These are phyloP conservation scores for Euphorbia lathyris DNA, from an alignment of 345 rosid genomes.

Conservation along the genomic window DNA sequence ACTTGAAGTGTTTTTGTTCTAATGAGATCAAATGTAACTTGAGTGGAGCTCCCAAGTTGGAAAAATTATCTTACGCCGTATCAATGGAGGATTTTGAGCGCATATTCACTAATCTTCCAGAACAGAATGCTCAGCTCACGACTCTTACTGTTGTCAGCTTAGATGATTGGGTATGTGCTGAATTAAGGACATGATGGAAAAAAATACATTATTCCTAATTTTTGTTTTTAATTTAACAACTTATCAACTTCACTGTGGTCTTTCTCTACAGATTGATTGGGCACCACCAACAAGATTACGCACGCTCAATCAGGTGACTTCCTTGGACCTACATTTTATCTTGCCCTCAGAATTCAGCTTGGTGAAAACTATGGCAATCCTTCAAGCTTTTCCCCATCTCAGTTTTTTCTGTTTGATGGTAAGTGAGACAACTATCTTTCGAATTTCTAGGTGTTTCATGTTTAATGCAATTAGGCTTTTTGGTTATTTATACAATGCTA, in stretches of 20 bases:
- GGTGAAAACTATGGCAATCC: neutral
- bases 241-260: neutral
- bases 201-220: neutral
- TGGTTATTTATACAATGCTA: neutral
- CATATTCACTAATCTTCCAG: neutral
- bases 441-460: neutral
- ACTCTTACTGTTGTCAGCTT: neutral
- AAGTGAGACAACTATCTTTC: neutral
- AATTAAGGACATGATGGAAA: neutral
- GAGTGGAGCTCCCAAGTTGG: neutral
- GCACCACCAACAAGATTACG: neutral
- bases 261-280: neutral
- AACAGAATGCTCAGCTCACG: neutral
- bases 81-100: neutral
- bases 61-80: neutral
- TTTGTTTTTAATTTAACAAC: neutral
- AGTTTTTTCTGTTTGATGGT: neutral
- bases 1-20: neutral
- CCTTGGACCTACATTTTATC: neutral
- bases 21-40: neutral
- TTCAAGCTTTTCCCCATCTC: neutral
- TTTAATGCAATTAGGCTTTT: neutral
- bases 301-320: neutral
- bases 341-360: neutral
- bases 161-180: neutral